Percentiles rank a stretch among this genome's conserved stretches.
Evolutionary conservation across 768 basidiomycete genomes (phyloP).

Genomic region (Phanerochaete sordida): DNA sequence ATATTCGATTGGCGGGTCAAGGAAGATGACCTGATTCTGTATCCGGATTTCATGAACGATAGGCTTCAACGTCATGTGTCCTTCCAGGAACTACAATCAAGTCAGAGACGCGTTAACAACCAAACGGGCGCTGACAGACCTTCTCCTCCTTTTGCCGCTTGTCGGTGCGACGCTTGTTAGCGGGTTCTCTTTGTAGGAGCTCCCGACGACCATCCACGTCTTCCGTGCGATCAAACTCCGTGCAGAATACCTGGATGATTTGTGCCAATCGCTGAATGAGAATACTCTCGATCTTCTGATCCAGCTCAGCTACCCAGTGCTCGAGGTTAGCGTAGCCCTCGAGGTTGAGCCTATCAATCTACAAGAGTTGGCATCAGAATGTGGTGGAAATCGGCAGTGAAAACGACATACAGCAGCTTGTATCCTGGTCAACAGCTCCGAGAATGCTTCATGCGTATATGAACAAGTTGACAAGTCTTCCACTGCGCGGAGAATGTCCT

Average conservation of each 20-base stretch:
- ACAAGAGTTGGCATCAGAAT: neutral
- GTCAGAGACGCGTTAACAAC: neutral
- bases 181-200: constrained; percentile 47
- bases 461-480: constrained; percentile 87
- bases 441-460: constrained; percentile 81
- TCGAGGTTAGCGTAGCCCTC: constrained; percentile 86
- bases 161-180: constrained; percentile 64
- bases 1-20: constrained; percentile 96
- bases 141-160: constrained; percentile 79
- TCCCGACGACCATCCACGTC: constrained; percentile 63
- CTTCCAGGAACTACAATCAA: constrained; percentile 57
- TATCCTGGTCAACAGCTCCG: constrained; percentile 69
- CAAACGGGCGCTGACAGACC: constrained; percentile 34
- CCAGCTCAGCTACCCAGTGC: constrained; percentile 52
- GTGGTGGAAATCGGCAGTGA: neutral
- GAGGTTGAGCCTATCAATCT: constrained; percentile 93
- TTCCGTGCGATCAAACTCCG: constrained; percentile 77
- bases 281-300: constrained; percentile 77
- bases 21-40: constrained; percentile 97
- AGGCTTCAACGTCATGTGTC: constrained; percentile 73
- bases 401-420: constrained; percentile 70
- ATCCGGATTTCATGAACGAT: constrained; percentile 96
- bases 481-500: constrained; percentile 78
- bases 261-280: constrained; percentile 70
- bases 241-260: constrained; percentile 84